phyloP scores from a whole-genome alignment of 257 asterid genomes.

The Ehretia macrophylla region DNA sequence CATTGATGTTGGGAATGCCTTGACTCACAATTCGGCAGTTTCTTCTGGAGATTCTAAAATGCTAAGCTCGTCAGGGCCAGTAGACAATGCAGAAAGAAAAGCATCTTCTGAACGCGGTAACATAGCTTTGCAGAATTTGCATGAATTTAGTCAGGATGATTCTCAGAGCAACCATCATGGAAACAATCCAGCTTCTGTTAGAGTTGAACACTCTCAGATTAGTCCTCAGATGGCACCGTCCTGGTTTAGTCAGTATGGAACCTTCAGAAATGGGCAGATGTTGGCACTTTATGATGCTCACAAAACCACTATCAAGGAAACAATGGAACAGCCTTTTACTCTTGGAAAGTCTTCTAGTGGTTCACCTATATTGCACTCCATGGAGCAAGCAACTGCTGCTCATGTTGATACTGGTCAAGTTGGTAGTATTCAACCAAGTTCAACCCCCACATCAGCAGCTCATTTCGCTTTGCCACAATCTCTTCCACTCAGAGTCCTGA shows the following conservation, averaged over 20 bases:
- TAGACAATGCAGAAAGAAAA: conserved; percentile 21
- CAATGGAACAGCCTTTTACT: conserved; percentile 37
- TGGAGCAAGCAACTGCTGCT: conserved; percentile 31
- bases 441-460: conserved; percentile 15
- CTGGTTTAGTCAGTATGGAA: conserved; percentile 68
- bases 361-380: conserved; percentile 17
- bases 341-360: conserved; percentile 37
- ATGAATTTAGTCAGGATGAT: background rate
- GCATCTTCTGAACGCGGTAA: conserved; percentile 17
- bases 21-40: too few relatives aligned
- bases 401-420: conserved; percentile 18
- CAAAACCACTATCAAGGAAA: conserved; percentile 23
- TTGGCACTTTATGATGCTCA: conserved; percentile 38
- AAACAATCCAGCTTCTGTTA: conserved; percentile 18
- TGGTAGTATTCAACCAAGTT: conserved; percentile 12
- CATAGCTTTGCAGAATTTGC: conserved; percentile 24
- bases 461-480: conserved; percentile 33
- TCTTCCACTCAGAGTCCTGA: conserved; percentile 22
- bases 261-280: conserved; percentile 53
- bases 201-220: conserved; percentile 31
- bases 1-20: conserved; percentile 29
- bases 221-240: conserved; percentile 83
- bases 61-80: conserved; percentile 22
- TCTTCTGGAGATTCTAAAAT: conserved; percentile 21
- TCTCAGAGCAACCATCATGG: background rate